Base-by-base conservation (phyloP, 441 rosid species). In the Hura crepitans region DNA sequence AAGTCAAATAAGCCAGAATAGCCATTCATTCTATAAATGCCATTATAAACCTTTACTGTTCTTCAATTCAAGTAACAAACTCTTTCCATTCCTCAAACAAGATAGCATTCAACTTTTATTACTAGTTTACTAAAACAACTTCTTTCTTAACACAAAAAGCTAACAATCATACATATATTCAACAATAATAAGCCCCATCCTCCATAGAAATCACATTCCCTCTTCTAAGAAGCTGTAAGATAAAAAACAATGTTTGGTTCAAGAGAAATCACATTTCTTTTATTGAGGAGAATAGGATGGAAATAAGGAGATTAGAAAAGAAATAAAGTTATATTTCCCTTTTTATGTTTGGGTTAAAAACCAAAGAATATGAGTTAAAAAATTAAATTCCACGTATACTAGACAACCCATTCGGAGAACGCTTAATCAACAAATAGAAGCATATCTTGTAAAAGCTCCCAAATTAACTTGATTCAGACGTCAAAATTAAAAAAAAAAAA, bases 31-130 rank as follows among this genome's bases (percentile, higher is more conserved):
- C 31, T 51, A 63, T 11, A 7, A 28, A 22, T 54, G 18, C 56
- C 37, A 56, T 18, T 58, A 22, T 6, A 46, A 56, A 49, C 46
- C 28, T 62, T 53, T 20, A 13, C 39, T 28, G 47, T 11, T 53
- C 6, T 37, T 37, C 8, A 37, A 23, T 54, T 53, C 35, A 37
- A 67, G 37, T 47, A 54, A 13, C 49, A 35, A 2, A 14, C 23
- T 42, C 42, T 35, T 30, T 47, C 66, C 28, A 43, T 59, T 45
- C 23, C 43, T 17, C 28, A 45, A 68, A 66, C n/a, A 51, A 66
- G 3, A 37, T 2, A 7, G 5, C 17, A 31, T 30, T 45, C 45
- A 69, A 35, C 49, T 33, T 39, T 27, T 6, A 11, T 39, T 39
- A 25, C 65, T 51, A 28, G 9, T 42, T 71, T 39, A 28, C 64